These are phyloP conservation scores for Truncatella angustata DNA, from an alignment of 2,329 filamentous ascomycete species.

Conservation along the genomic window DNA sequence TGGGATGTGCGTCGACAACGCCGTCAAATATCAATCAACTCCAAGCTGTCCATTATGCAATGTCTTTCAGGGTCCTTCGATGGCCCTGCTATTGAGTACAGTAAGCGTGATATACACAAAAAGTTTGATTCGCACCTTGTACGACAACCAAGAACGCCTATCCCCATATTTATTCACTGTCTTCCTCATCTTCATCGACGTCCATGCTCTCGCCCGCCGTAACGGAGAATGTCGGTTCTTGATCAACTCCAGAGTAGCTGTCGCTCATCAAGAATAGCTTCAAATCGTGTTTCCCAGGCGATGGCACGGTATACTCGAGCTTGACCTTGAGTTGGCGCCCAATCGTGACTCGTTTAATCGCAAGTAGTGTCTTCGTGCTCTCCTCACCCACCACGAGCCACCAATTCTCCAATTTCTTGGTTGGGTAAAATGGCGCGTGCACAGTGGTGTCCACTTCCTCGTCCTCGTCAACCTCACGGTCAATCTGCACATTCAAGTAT, in stretches of 20 bases:
- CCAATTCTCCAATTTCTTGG: conserved; percentile 94
- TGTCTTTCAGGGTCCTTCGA: too few species aligned
- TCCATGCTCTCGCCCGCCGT: conserved; percentile 91
- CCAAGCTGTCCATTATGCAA: neutral
- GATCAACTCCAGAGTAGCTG: conserved; percentile 94
- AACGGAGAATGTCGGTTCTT: conserved; percentile 86
- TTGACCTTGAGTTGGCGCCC: conserved; percentile 73
- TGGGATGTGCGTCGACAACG: neutral
- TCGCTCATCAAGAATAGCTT: conserved; percentile 97
- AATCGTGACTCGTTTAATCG: conserved; percentile 93
- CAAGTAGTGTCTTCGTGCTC: conserved; percentile 79
- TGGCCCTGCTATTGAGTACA: conserved; percentile 27
- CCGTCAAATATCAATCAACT: neutral
- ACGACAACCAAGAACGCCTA: conserved; percentile 6
- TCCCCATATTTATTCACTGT: conserved; percentile 40
- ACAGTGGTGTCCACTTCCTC: conserved; percentile 76
- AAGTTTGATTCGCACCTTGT: conserved; percentile 21
- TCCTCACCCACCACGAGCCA: conserved; percentile 97
- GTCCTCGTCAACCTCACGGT: conserved; percentile 75
- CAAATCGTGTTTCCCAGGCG: conserved; percentile 78
- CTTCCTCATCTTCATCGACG: conserved; percentile 84
- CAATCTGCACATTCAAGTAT: conserved; percentile 80
- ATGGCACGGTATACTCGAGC: conserved; percentile 85
- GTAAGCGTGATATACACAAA: conserved; percentile 26
- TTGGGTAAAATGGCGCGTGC: conserved; percentile 92